Evolutionary conservation across 1,139 yeast species (phyloP), one percentile per base, ranked within the genome.

Genomic region (Hemisphaericaspora subhashii): DNA sequence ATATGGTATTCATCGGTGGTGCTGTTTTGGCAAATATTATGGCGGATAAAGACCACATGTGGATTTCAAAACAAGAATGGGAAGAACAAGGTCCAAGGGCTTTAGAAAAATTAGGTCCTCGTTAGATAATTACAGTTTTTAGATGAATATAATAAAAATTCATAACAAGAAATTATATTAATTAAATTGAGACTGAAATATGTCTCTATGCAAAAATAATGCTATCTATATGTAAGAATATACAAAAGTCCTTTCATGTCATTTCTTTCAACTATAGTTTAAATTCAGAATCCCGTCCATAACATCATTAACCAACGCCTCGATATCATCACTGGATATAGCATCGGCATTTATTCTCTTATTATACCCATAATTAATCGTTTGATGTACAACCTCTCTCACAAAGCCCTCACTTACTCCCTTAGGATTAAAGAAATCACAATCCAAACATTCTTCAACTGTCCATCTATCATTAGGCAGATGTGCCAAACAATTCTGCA

Each of bases 1-100:
- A 94, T 64, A 92, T 92, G 97, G 99, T 92, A 31, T 92, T 92
- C 66, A 83, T 92, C 51, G 99, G 99, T 53, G 99, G 99, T 57
- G 98, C 98, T 5, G 98, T 92, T 14, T 75, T 92, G 58, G 98
- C 99, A 26, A 89, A 86, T 57, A 92, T 92, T 54, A 92, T 94
- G 98, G 95, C 95, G 34, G 96, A 92, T 62, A 92, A 90, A 64
- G 97, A 90, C 49, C 96, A 89, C 58, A 86, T 92, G 96, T 90
- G 99, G 99, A 80, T 94, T 54, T 74, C 90, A 41, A 89, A 86
- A 62, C 87, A 85, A 59, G 99, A 92, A 68, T 92, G 98, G 98
- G 94, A 88, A 62, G 99, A 92, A 68, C 87, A 86, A 57, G 98
- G 98, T 27, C 79, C 95, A 32, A 77, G 92, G 37, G 80, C 88